Base-by-base conservation (phyloP, 2,329 filamentous ascomycete genomes). In the Pseudogymnoascus sp. region DNA sequence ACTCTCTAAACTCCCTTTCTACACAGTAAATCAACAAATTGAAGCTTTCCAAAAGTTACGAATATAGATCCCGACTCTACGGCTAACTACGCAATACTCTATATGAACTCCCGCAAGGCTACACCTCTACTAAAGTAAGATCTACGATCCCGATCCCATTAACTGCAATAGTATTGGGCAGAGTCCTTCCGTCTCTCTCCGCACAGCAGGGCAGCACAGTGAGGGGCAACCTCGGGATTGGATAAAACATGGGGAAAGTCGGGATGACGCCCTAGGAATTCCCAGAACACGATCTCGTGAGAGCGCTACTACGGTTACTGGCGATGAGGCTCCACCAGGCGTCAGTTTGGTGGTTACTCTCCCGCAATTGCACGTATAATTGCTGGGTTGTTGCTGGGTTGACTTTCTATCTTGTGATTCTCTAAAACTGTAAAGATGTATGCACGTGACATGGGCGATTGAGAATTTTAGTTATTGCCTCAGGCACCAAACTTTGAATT, bases 121-220 rank as follows among this genome's bases (percentile, higher is more conserved):
- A 50, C 21, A 50, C 42, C 12, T 25, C 44, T 50, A 50, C 44
- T 44, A 50, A 25, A 28, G 44, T 50, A 50, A 25, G 44, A 50
- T 50, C 44, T 50, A 50, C 44, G 21, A 50, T 28, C 44, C 44
- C 44, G 44, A 50, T 50, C 44, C 44, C 21, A 50, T 50, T 50
- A 50, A 50, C 44, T 50, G 21, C 44, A 50, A 50, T 47, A 47
- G 42, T 47, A 47, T 50, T 50, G 44, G 44, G 44, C 44, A 50
- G 44, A 5, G 12, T 8, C 44, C 44, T 50, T 50, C 44, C 44
- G 44, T 50, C 44, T 50, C 44, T 50, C 44, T 50, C 44, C 44
- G 44, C 21, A 50, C 23, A n/a, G 8, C 21, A 50, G 44, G 12
- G 18, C 44, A 50, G 11, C 21, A 50, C 1, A 50, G 44, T 50